Evolutionary conservation across 352 stramenopile species (phyloP), one percentile per base, ranked within the genome.

Genomic region (Pythium rishiriense): DNA sequence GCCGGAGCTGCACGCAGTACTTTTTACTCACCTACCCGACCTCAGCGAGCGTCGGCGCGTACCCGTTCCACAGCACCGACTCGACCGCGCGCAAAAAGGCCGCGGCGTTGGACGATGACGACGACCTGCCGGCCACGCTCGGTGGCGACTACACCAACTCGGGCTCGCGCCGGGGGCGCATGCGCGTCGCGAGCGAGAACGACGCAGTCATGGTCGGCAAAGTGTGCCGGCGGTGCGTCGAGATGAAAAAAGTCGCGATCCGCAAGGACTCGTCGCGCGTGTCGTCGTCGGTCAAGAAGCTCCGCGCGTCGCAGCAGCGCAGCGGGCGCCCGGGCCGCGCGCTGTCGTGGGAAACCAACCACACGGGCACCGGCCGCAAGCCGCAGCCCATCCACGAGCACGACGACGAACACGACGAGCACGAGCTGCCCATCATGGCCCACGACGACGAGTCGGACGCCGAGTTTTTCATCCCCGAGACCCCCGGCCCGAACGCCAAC

Each of bases 151-250:
- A 43, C 9, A 39, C 15, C 41, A 26, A 25, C 24, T 56, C 49
- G 31, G 17, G 37, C 24, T 29, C 22, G 12, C 39, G 54, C 5
- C 31, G 45, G 12, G 48, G 26, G 4, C 62, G 55, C 14, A 21
- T 59, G 39, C 62, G 62, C 45, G 53, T 35, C 8, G 42, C 43
- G 15, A 68, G 61, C 35, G 62, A 69, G 17, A 69, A 64, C 46
- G 55, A 63, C 39, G 62, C 46, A 0, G 74, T 87, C 5, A 78
- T 81, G 37, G 73, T 80, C 24, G 79, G 77, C 26, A 90, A 90
- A 58, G 79, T 90, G 0, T 90, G 81, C 49, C 72, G 75, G 0
- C 74, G 74, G 0, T 90, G 81, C 54, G 66, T 90, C 29, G 76
- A 88, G 21, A 76, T 72, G 35, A 78, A 80, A 17, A 74, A 68